Base-by-base conservation (phyloP, 2,329 filamentous ascomycete genomes). In the Metarhizium rileyi region DNA sequence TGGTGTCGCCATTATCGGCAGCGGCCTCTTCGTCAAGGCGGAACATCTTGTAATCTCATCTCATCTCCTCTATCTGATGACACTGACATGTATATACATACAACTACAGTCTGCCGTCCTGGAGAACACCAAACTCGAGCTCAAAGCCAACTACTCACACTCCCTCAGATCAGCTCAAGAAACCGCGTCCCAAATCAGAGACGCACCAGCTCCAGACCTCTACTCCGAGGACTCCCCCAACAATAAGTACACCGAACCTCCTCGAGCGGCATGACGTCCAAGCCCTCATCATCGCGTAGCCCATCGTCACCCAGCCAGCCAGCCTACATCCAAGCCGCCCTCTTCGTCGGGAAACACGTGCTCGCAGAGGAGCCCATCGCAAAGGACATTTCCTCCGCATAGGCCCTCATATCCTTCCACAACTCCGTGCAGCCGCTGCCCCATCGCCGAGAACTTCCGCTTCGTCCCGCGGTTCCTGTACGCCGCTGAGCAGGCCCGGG, bases 361-460 rank as follows among this genome's bases (percentile, higher is more conserved):
- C 69, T 87, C 3, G 78, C 78, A 16, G 84, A 87, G 66, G 87
- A 87, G 66, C 83, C 84, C 30, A 72, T 86, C 38, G 82, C 78
- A 3, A 75, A 77, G 55, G 78, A 84, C 55, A 65, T 83, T 8
- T 67, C 70, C 2, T 58, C 61, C 1, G 73, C 66, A 16, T 57
- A 64, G 53, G 60, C 65, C 50, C 67, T 76, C 8, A 65, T 76
- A 38, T 63, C 59, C 5, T 66, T 59, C 53, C 63, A 64, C 52
- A 54, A 55, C 20, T 47, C 49, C 5, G 58, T 57, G 12, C 10
- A 56, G 53, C 30, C 60, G 12, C 75, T 73, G 5, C 80, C 81
- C 72, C 14, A 74, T 90, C 3, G 86, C 84, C 0, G 87, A 90
- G 65, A 89, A 90, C 66, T 86, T 80, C 61, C 76, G 86, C 46